Conservation (phyloP, 1,139 yeast species). For the Pichia sp. region DNA sequence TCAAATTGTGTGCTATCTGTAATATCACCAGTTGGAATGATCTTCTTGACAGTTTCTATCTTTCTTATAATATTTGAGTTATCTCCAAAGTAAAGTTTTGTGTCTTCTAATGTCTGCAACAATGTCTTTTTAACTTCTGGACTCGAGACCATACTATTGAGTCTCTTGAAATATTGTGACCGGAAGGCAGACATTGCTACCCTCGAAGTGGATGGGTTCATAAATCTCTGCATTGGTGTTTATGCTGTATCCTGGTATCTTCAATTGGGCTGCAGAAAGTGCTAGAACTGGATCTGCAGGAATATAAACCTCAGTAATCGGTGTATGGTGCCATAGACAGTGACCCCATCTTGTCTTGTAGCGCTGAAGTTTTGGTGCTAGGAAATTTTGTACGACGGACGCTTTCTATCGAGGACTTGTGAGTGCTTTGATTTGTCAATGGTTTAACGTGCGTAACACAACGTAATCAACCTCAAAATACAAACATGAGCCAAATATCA, state of each 20-base stretch:
- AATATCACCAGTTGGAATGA: constrained; percentile 12
- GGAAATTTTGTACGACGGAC: too few species aligned
- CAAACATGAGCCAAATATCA: not conserved
- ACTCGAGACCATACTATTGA: not conserved
- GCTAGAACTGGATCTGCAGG: too few species aligned
- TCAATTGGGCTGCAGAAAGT: too few species aligned
- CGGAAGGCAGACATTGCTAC: not conserved
- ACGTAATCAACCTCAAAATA: too few species aligned
- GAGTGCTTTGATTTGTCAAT: not conserved
- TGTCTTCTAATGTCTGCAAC: constrained; percentile 11
- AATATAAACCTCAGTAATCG: too few species aligned
- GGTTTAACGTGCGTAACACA: too few species aligned
- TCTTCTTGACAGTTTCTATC: constrained; percentile 17
- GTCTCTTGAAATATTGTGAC: not conserved
- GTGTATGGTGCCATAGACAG: too few species aligned
- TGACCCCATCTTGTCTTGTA: too few species aligned
- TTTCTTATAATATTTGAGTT: too few species aligned
- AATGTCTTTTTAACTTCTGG: constrained; percentile 1
- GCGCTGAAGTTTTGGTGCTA: too few species aligned
- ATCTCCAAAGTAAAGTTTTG: constrained; percentile 15
- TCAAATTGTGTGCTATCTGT: constrained; percentile 11
- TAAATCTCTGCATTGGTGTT: constrained; percentile 1
- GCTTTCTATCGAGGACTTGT: too few species aligned
- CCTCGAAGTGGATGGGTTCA: not conserved
- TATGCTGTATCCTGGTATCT: too few species aligned